Percentiles rank a stretch among this genome's conserved stretches.
These are phyloP conservation scores for Gossypioides kirkii DNA, from an alignment of 345 rosid genomes.

Conservation along the genomic window DNA sequence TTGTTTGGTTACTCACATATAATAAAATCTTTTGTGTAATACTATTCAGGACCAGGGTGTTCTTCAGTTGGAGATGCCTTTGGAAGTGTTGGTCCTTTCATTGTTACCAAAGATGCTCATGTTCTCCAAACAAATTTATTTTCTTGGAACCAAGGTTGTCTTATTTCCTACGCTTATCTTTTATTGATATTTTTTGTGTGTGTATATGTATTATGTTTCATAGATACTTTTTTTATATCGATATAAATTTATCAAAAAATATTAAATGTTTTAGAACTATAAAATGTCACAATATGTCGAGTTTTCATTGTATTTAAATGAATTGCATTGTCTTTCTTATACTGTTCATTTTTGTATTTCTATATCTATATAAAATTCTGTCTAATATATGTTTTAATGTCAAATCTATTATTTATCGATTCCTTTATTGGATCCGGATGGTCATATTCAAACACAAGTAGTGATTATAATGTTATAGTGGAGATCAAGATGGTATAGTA, in stretches of 20 bases:
- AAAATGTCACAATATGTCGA: accelerated
- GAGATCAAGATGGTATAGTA: too few relatives aligned
- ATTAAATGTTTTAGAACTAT: too few relatives aligned
- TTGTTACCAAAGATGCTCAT: neutral
- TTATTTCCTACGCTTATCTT: neutral
- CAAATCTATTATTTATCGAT: neutral
- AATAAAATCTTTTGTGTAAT: too few relatives aligned
- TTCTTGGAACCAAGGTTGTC: slow-evolving; percentile 5
- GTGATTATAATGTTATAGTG: too few relatives aligned
- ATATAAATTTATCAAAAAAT: too few relatives aligned
- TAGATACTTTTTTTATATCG: too few relatives aligned
- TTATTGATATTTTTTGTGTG: neutral
- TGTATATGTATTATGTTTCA: neutral
- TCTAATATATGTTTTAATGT: neutral
- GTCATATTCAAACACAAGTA: neutral
- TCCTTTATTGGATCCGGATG: neutral
- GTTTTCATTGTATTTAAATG: neutral
- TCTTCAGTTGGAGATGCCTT: slow-evolving; percentile 5
- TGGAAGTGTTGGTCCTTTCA: neutral
- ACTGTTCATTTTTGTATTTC: too few relatives aligned
- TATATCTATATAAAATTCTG: too few relatives aligned
- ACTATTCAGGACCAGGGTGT: slow-evolving; percentile 6
- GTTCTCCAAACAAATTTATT: neutral
- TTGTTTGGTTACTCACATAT: too few relatives aligned
- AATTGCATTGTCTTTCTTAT: neutral